Evolutionary conservation across 1,284 basidiomycete species (phyloP), one percentile per base, ranked within the genome.

Genomic region (Ceratobasidium papillatum): DNA sequence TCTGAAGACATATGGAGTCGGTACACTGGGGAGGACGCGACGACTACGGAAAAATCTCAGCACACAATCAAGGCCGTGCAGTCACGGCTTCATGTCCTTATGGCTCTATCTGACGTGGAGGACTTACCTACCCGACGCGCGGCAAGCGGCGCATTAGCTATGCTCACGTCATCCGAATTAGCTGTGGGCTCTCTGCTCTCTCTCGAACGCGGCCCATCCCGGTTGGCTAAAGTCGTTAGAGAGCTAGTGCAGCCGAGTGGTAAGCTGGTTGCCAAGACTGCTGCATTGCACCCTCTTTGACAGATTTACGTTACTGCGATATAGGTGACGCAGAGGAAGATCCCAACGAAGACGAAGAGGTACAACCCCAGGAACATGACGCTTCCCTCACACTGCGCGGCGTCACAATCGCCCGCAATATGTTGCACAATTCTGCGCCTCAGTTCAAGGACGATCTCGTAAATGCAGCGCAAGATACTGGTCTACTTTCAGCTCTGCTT

Each of bases 111-210:
- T 1, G 92, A 95, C 77, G 89, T 94, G 5, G 91, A 95, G 51
- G 96, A 98, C 82, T 73, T 90, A 3, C 87, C 88, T 2, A 98
- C 96, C 1, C 87, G 93, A 45, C 82, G 94, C 5, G 96, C 96
- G 9, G 93, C 95, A 0, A 90, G 93, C 0, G 96, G 95, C 9
- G 92, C 94, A 1, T 84, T 98, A 49, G 94, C 96, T 2, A 91
- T 90, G 51, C 82, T 98, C 71, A 91, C 91, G 1, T 83, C 84
- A n/a, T 87, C 90, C 19, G 17, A 56, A 12, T 47, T 19, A 36
- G 68, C 47, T 72, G 68, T 72, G 5, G 34, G 47, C 45, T 61
- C 41, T 4, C 32, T 72, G 68, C 68, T 72, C 27, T 56, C 41
- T 19, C 68, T 72, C 17, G 68, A 72, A n/a, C 68, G 56, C 17